A percentile compares a stretch with the other conserved stretches of the same genome.
phyloP scores from a whole-genome alignment of 2,329 filamentous ascomycete genomes.

The Penicillium sp. region DNA sequence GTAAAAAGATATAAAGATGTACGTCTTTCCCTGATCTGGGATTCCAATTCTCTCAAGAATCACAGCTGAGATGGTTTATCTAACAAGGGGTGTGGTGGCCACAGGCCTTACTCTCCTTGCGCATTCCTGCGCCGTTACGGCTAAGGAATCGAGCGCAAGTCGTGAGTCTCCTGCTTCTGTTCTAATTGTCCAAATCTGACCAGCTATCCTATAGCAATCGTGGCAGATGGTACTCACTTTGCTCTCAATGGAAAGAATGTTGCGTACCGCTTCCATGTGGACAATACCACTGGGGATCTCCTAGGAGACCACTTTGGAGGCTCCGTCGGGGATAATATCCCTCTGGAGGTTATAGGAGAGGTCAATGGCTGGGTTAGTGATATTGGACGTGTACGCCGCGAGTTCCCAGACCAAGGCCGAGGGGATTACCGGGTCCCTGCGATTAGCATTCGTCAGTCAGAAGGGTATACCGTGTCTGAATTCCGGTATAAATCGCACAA shows the following conservation, averaged over 20 bases:
- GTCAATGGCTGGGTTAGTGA: slow-evolving; percentile 54
- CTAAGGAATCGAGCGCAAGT: background rate
- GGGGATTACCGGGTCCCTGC: slow-evolving; percentile 63
- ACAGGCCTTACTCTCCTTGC: background rate
- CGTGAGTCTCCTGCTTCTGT: background rate
- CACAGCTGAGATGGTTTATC: slow-evolving; percentile 2
- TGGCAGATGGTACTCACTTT: slow-evolving; percentile 56
- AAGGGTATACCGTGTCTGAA: slow-evolving; percentile 58
- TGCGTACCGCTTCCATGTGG: slow-evolving; percentile 64
- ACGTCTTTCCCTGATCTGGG: background rate
- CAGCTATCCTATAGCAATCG: slow-evolving; percentile 43
- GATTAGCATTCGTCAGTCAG: slow-evolving; percentile 58
- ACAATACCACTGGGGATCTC: slow-evolving; percentile 55
- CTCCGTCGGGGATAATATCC: slow-evolving; percentile 52
- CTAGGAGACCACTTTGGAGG: slow-evolving; percentile 62
- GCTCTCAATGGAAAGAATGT: slow-evolving; percentile 55
- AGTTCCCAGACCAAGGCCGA: slow-evolving; percentile 63
- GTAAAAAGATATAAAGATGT: slow-evolving; percentile 2
- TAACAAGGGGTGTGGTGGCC: background rate
- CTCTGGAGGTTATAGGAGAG: slow-evolving; percentile 36
- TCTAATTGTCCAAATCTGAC: background rate
- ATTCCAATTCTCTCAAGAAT: background rate
- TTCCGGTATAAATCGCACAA: slow-evolving; percentile 58
- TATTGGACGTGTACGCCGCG: slow-evolving; percentile 54
- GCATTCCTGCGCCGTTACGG: background rate